Base-by-base conservation (phyloP, 2,329 filamentous ascomycete genomes). In the Xylaria polymorpha region DNA sequence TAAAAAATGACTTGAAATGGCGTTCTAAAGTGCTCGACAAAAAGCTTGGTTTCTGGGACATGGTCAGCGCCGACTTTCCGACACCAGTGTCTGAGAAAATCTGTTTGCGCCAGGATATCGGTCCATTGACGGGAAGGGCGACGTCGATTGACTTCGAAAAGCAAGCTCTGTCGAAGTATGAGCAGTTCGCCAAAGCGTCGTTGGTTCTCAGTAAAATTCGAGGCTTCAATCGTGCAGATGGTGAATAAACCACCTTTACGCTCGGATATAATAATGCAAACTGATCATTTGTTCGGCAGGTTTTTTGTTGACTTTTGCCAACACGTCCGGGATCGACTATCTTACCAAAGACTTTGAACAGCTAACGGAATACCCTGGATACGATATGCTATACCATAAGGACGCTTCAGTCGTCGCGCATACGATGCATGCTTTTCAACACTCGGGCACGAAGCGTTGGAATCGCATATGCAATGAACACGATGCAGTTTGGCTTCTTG, bases 241-340 rank as follows among this genome's bases (percentile, higher is more conserved):
- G 64, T 61, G 14, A 61, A 25, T n/a, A 20, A 18, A 59, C n/a
- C 22, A 25, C 4, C 8, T 15, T 6, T 25, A n/a, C 22, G 15
- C 15, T 4, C 5, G 14, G 22, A 4, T 32, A 35, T 18, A 29
- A 64, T 43, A 32, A 12, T 32, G 10, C 3, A 35, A 4, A n/a
- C 61, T 53, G 35, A 48, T 39, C 20, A 29, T 1, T 29, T 22
- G 5, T 18, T 18, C 7, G 6, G 6, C 35, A 66, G 64, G 64
- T 37, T 66, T 66, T 41, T 8, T 66, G 10, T 29, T 66, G 25
- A 66, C 57, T 2, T 66, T 66, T 44, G 48, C 57, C 4, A 66
- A 66, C 41, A 66, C 64, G 25, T 48, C 57, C n/a, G 64, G 64
- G 12, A 61, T 66, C 1, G 64, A 66, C 18, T 66, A 66, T 46